Percentiles rank a stretch among this genome's conserved stretches.
Evolutionary conservation across 306 rosid species (phyloP).

Genomic region (Malus sylvestris): DNA sequence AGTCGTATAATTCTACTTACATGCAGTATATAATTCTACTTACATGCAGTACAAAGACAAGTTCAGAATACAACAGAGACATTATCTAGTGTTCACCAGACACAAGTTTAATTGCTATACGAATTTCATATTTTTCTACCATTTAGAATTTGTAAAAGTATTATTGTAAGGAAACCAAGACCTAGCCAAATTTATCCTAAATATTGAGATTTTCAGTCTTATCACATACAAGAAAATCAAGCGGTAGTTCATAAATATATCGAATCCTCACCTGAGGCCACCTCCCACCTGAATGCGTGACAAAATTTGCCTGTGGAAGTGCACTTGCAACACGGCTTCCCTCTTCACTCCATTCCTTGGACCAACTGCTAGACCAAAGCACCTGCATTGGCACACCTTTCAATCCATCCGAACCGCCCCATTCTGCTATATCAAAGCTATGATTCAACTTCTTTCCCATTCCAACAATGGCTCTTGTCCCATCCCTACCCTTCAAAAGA

Average conservation of each 20-base stretch:
- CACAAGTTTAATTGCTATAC: background rate
- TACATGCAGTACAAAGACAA: background rate
- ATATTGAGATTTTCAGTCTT: background rate
- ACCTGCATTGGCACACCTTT: conserved; percentile 65
- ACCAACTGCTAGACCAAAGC: conserved; percentile 76
- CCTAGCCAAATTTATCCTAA: background rate
- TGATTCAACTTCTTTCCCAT: conserved; percentile 64
- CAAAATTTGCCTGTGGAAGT: conserved; percentile 62
- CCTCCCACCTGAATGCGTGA: conserved; percentile 68
- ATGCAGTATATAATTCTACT: background rate
- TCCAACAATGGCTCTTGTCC: conserved; percentile 57
- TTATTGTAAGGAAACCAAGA: background rate
- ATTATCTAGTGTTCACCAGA: background rate
- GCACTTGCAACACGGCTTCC: conserved; percentile 59
- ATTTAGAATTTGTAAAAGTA: background rate
- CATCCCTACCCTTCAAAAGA: conserved; percentile 65
- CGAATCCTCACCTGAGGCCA: conserved; percentile 80
- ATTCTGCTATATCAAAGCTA: conserved; percentile 75
- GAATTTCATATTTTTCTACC: background rate
- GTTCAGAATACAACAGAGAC: background rate
- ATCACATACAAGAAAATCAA: background rate
- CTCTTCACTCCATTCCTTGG: conserved; percentile 73
- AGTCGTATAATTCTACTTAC: background rate
- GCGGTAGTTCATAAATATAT: background rate
- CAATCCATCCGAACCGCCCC: conserved; percentile 74